Percentiles rank a stretch among this genome's conserved stretches.
These are phyloP conservation scores for Clonostachys sp. DNA, from an alignment of 2,329 filamentous ascomycete species.

Conservation along the genomic window DNA sequence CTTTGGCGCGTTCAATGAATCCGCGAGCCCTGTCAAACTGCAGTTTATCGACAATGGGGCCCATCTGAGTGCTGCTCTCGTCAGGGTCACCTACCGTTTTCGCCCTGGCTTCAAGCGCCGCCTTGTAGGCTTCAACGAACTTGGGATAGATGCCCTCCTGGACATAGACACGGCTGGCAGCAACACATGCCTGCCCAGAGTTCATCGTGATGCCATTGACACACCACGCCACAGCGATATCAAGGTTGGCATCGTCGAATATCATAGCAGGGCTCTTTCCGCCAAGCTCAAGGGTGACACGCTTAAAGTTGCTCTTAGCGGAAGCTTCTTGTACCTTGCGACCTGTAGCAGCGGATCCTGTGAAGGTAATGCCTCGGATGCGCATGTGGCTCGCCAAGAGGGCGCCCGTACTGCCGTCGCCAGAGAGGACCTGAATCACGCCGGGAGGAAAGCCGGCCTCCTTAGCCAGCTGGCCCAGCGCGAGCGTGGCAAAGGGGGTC, in stretches of 20 bases:
- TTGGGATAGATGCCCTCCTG: constrained; percentile 51
- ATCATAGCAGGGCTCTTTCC: constrained; percentile 61
- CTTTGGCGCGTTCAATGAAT: constrained; percentile 31
- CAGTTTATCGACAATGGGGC: constrained; percentile 30
- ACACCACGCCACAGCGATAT: constrained; percentile 46
- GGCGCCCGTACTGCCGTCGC: constrained; percentile 52
- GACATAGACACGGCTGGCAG: constrained; percentile 57
- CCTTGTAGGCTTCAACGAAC: constrained; percentile 63
- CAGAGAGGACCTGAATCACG: constrained; percentile 32
- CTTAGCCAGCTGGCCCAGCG: constrained; percentile 23
- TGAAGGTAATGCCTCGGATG: constrained; percentile 59
- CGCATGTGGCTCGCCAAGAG: constrained; percentile 58
- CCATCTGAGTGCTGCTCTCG: constrained; percentile 1
- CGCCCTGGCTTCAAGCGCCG: constrained; percentile 51
- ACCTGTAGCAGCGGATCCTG: constrained; percentile 62
- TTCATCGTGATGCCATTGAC: constrained; percentile 1
- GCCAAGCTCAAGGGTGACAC: constrained; percentile 59
- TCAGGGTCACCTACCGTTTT: constrained; percentile 55
- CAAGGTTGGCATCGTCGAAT: constrained; percentile 59
- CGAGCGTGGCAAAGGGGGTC: constrained; percentile 31
- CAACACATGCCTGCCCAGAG: constrained; percentile 52
- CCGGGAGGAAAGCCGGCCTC: constrained; percentile 36
- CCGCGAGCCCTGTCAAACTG: constrained; percentile 36
- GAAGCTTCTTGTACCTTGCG: constrained; percentile 68
- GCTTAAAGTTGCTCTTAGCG: constrained; percentile 56